Percentiles rank a stretch among this genome's conserved stretches.
These are phyloP conservation scores for Hirschioporus abietinus DNA, from an alignment of 768 basidiomycete genomes.

Conservation along the genomic window DNA sequence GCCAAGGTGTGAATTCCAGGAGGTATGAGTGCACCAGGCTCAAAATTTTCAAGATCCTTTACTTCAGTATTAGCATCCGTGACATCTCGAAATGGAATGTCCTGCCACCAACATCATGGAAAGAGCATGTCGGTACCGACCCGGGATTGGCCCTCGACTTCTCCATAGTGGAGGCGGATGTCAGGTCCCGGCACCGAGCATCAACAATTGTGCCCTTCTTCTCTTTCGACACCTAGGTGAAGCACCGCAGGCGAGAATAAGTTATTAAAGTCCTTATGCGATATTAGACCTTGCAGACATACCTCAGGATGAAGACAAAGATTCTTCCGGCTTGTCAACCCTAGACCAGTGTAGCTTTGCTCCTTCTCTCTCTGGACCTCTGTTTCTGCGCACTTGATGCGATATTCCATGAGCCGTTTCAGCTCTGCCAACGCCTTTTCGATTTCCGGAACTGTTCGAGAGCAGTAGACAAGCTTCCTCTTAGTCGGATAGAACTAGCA, in stretches of 20 bases:
- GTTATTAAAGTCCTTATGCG: background rate
- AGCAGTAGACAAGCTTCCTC: slow-evolving; percentile 96
- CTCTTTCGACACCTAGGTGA: slow-evolving; percentile 80
- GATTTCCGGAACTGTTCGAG: slow-evolving; percentile 98
- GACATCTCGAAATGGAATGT: background rate
- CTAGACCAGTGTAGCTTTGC: slow-evolving; percentile 77
- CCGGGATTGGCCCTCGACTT: slow-evolving; percentile 83
- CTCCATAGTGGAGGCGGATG: slow-evolving; percentile 76
- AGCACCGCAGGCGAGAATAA: background rate
- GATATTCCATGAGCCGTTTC: slow-evolving; percentile 89
- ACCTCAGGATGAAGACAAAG: slow-evolving; percentile 94
- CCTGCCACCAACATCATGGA: slow-evolving; percentile 77
- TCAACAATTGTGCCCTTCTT: slow-evolving; percentile 98
- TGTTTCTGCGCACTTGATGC: slow-evolving; percentile 65
- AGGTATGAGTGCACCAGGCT: slow-evolving; percentile 77
- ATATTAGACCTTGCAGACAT: slow-evolving; percentile 16
- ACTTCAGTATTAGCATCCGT: background rate
- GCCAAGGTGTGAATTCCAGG: slow-evolving; percentile 92
- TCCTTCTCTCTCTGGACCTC: slow-evolving; percentile 76
- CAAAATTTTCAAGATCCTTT: slow-evolving; percentile 78
- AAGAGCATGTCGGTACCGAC: slow-evolving; percentile 86
- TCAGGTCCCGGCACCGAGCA: slow-evolving; percentile 93
- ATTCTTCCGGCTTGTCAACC: slow-evolving; percentile 94
- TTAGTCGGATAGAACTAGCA: slow-evolving; percentile 84
- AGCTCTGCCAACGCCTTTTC: slow-evolving; percentile 96